Base-by-base conservation (phyloP, 108 stramenopile species). In the Pseudonitzschia delicatissima region DNA sequence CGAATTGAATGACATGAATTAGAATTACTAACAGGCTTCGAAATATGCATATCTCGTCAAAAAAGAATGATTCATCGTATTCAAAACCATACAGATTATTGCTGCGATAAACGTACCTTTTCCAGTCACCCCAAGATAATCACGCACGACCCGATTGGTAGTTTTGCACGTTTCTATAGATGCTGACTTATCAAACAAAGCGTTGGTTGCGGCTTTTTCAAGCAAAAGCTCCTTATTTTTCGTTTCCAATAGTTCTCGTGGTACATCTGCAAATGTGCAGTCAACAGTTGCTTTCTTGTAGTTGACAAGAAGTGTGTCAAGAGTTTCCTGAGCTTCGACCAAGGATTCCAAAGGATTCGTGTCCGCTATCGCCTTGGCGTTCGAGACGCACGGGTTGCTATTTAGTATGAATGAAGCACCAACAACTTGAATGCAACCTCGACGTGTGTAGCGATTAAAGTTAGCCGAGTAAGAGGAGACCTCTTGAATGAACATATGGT, bases 221-320 rank as follows among this genome's bases (percentile, higher is more conserved):
- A 92, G 67, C 21, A 92, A 62, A 25, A 73, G 49, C 69, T 92
- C 87, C 60, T 92, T 92, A 59, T 92, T 92, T 58, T 92, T 87
- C 2, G 53, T 26, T 70, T 92, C 87, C 40, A 92, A 58, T 47
- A 92, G 69, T 18, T 88, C 87, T 28, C 87, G 82, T 9, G 91
- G 87, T 11, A 92, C 91, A 69, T 92, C 91, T 28, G 91, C 91
- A 64, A 70, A 87, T 17, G 75, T 92, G 62, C 91, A 92, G 63
- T 92, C 91, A 27, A 83, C 64, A 20, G 85, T 86, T 12, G 84
- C 85, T 33, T 75, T 64, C 40, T 85, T 76, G 50, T 62, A 73
- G 59, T 73, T 73, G 0, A n/a, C 21, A 25, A 73, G 50, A 2
- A 73, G 34, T 31, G 50, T 73, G 29, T 57, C 57, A 35, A 73